These are phyloP conservation scores for Diaporthe sp. DNA, from an alignment of 2,329 filamentous ascomycete genomes.

Conservation along the genomic window DNA sequence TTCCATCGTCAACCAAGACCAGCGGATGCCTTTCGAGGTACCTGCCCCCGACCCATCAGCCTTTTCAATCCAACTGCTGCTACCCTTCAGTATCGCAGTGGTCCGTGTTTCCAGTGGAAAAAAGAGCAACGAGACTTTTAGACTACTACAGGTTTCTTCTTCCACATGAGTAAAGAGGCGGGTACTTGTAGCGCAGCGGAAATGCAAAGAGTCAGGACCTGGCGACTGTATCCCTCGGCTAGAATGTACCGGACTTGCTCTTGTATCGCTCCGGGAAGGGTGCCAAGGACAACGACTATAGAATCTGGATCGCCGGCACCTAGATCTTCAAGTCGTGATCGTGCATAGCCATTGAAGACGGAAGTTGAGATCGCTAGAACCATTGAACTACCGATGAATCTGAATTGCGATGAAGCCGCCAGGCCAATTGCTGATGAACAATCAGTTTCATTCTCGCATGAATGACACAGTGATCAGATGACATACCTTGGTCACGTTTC, in stretches of 20 bases:
- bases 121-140: too few relatives aligned
- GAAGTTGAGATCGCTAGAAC: background rate
- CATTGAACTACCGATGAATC: background rate
- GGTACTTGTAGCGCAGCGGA: background rate
- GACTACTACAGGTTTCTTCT: background rate
- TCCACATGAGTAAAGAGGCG: background rate
- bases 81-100: too few relatives aligned
- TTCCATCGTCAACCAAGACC: too few relatives aligned
- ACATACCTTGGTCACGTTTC: conserved; percentile 1
- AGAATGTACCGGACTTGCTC: background rate
- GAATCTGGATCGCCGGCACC: background rate
- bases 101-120: too few relatives aligned
- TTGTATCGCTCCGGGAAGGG: background rate
- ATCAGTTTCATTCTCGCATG: too few relatives aligned
- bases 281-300: background rate
- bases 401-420: background rate
- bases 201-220: background rate
- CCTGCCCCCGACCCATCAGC: too few relatives aligned
- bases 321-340: background rate
- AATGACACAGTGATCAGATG: background rate
- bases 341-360: background rate
- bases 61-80: too few relatives aligned
- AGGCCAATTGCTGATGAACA: background rate
- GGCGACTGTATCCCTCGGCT: background rate
- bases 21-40: too few relatives aligned